Conservation (phyloP, 495 filamentous ascomycete genomes). For the Pyronema domesticum region DNA sequence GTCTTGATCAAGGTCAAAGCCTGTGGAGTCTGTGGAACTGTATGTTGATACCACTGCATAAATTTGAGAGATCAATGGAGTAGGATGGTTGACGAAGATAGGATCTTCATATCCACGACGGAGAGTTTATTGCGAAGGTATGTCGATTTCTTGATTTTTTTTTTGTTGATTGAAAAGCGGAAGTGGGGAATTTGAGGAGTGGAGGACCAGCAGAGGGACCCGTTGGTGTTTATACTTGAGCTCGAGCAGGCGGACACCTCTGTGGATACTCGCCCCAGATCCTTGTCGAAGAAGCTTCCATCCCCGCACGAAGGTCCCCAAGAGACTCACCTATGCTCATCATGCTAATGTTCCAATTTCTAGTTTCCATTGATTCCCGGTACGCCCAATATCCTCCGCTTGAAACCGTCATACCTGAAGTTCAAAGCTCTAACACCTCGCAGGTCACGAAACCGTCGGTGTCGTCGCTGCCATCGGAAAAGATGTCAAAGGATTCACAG, state of each 20-base stretch:
- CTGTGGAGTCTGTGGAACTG: slow-evolving; percentile 52
- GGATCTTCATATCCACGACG: slow-evolving; percentile 44
- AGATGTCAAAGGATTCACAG: slow-evolving; percentile 42
- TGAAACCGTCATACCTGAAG: not conserved
- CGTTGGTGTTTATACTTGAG: too few relatives aligned
- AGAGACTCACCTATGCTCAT: not conserved
- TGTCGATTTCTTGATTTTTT: slow-evolving; percentile 4
- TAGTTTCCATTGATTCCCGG: slow-evolving; percentile 43
- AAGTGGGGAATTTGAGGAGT: too few relatives aligned
- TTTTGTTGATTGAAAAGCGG: not conserved
- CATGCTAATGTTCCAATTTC: not conserved
- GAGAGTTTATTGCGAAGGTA: slow-evolving; percentile 44
- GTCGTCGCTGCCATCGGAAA: slow-evolving; percentile 35
- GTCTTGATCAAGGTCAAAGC: slow-evolving; percentile 47
- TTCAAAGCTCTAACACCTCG: not conserved
- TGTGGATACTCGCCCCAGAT: slow-evolving; percentile 7
- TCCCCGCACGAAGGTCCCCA: not conserved
- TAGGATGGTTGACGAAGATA: not conserved
- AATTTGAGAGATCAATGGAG: not conserved
- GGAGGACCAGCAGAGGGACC: too few relatives aligned
- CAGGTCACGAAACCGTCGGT: slow-evolving; percentile 41
- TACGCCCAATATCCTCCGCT: slow-evolving; percentile 8
- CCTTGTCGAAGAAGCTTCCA: not conserved
- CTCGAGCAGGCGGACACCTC: slow-evolving; percentile 7
- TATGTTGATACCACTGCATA: slow-evolving; percentile 13